Base-by-base conservation (phyloP, 371 early-diverging fungal species). In the Zopfochytrium polystomum region DNA sequence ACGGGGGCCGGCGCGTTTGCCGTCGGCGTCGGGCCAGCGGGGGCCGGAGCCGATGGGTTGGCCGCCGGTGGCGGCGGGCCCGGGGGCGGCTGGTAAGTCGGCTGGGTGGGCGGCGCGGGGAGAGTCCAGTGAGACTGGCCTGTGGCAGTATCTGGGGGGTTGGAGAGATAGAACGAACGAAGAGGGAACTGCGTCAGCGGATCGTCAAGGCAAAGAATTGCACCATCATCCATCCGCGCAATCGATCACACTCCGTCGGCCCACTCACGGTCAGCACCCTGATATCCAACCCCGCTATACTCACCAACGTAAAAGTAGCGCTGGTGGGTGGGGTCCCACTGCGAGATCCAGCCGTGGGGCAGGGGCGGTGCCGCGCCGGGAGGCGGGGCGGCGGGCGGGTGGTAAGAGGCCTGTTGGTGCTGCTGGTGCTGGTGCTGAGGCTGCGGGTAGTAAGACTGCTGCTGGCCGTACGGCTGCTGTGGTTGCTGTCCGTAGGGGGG, bases 261-360 rank as follows among this genome's bases (percentile, higher is more conserved):
- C 9, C 47, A 20, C 13, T 9, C 48, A 47, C 1, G n/a, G n/a
- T n/a, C n/a, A n/a, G n/a, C n/a, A n/a, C n/a, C n/a, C n/a, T n/a
- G n/a, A n/a, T n/a, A n/a, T n/a, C n/a, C 1, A 11, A 7, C 48
- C 20, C n/a, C n/a, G 22, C 18, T 22, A 2, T 18, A 46, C 67
- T 63, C 26, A 62, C 67, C 60, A 30, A 68, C 68, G 42, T 53
- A 68, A 27, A 59, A 68, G 60, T 68, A 64, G 9, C 64, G 54
- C 20, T 63, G 54, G 43, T 63, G 56, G 30, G 52, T 53, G 5
- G 38, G 30, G 11, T 38, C 38, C 55, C 53, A 68, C 45, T 68
- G 68, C n/a, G 60, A 25, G 20, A 61, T 60, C 68, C 68, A 68
- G 6, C 68, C 68, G 7, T 55, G 68, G 2, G 68, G 68, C 5